Evolutionary conservation across 2,329 filamentous ascomycete genomes (phyloP), one percentile per base, ranked within the genome.

Genomic region (Rhynchosporium secalis): DNA sequence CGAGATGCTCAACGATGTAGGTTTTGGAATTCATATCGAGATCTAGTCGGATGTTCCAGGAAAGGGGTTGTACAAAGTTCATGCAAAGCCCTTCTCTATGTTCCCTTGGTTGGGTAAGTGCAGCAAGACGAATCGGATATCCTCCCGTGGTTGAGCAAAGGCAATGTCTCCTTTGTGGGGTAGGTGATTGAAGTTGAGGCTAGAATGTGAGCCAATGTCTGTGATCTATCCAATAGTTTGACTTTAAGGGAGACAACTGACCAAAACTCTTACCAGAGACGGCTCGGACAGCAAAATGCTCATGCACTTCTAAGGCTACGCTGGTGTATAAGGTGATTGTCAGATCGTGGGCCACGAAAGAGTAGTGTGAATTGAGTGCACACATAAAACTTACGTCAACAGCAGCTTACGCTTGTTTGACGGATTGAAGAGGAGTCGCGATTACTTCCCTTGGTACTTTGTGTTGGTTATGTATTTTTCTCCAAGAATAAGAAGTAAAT

Each of bases 1-100:
- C 95, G 68, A 99, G 87, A 77, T 99, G 94, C 80, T 98, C 94
- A 71, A 98, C 93, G 72, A 98, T 90, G 78, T 95, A 97, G 48
- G 87, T 93, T 77, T 92, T 90, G 68, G 75, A 75, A 26, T 76
- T 71, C 78, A 81, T 81, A 62, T 64, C 64, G 56, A 10, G 56
- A 46, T 46, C 43, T 46, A 54, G 58, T 55, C n/a, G 56, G 43
- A 36, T 62, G 29, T 52, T 20, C 12, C 26, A 20, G 52, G 57
- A 47, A 31, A 38, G 46, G 43, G 28, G 33, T 20, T 49, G 38
- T 45, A 20, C 20, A 15, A 46, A 33, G 52, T 26, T 56, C 33
- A 13, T 33, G 51, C 9, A 51, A 51, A 47, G 26, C 31, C 12
- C 33, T 40, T 33, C 41, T 3, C 54, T 28, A 43, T 54, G 48